Evolutionary conservation across 2,329 filamentous ascomycete species (phyloP).

Genomic region (Pseudophaeomoniella oleicola): DNA sequence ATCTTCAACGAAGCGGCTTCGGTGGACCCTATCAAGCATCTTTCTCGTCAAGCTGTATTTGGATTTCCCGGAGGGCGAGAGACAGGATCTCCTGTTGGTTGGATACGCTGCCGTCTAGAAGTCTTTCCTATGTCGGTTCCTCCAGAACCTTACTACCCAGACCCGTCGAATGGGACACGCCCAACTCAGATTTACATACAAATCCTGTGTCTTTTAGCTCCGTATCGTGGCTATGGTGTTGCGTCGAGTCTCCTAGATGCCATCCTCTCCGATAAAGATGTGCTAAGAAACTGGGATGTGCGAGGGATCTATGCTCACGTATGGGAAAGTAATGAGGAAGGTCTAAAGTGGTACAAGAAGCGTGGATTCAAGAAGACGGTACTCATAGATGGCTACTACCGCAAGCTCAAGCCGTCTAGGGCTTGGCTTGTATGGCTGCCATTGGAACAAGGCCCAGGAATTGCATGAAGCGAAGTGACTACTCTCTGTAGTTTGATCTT

Average conservation of each 20-base stretch:
- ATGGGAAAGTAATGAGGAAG: constrained; percentile 48
- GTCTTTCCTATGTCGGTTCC: background rate
- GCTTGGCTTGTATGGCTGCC: constrained; percentile 32
- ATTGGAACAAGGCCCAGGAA: no score
- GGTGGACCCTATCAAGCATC: constrained; percentile 34
- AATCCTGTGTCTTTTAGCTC: constrained; percentile 43
- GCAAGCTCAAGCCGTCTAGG: constrained; percentile 39
- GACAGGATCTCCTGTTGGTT: constrained; percentile 21
- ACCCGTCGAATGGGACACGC: constrained; percentile 6
- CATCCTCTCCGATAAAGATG: constrained; percentile 17
- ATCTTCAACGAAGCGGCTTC: constrained; percentile 48
- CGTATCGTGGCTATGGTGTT: constrained; percentile 43
- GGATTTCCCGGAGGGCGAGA: constrained; percentile 15
- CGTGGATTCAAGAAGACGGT: constrained; percentile 40
- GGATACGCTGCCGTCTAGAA: constrained; percentile 33
- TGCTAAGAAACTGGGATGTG: constrained; percentile 34
- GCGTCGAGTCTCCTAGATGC: constrained; percentile 39
- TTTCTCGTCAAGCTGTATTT: constrained; percentile 48
- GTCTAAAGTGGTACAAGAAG: constrained; percentile 44
- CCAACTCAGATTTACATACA: constrained; percentile 43
- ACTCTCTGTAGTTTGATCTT: no score
- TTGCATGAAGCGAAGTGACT: no score
- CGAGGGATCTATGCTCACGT: constrained; percentile 45
- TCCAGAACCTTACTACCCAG: constrained; percentile 8
- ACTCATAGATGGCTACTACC: constrained; percentile 43